Base-by-base conservation (phyloP, 1,139 yeast genomes). In the Debaryomyces coudertii region DNA sequence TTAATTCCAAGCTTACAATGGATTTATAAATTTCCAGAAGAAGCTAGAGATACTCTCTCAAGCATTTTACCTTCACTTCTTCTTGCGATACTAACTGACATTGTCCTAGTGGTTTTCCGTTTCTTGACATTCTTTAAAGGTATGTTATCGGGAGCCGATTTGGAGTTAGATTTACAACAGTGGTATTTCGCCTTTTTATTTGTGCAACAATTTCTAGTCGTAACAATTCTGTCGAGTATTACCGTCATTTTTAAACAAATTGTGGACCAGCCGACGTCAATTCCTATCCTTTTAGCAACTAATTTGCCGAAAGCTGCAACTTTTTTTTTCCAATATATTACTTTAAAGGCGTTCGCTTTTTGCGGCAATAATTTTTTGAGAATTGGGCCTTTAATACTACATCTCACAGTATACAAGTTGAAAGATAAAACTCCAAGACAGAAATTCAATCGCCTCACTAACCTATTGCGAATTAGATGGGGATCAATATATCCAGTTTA, bases 251-350 rank as follows among this genome's bases (percentile, higher is more conserved):
- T 86, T 37, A 83, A 82, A 50, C 84, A 81, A 50, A 69, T 87
- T 2, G 68, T 89, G 5, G 83, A 82, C 47, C 83, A 82, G 49
- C 96, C 96, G 2, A 79, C 85, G 0, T 80, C 87, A 1, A 79
- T 87, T 7, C 90, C 95, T 1, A 71, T 81, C 4, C 65, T 88
- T 44, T 66, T 89, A 39, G 96, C 96, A 0, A 73, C 78, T 5
- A 87, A 88, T 56, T 68, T 89, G 38, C 96, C 96, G 0, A 87
- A 85, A 57, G 85, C 95, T 18, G 87, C 95, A 1, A 87, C 85
- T 44, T 89, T 89, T 57, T 89, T 88, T 66, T 83, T 85, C 58
- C 87, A 90, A 4, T 87, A 83, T 55, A 71, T 88, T 28, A 71
- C 89, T 1, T 69, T 89, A 35, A 83, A 87, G 62, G 93, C 95